Evolutionary conservation across 768 basidiomycete genomes (phyloP).

Genomic region (Auriculariales sp.): DNA sequence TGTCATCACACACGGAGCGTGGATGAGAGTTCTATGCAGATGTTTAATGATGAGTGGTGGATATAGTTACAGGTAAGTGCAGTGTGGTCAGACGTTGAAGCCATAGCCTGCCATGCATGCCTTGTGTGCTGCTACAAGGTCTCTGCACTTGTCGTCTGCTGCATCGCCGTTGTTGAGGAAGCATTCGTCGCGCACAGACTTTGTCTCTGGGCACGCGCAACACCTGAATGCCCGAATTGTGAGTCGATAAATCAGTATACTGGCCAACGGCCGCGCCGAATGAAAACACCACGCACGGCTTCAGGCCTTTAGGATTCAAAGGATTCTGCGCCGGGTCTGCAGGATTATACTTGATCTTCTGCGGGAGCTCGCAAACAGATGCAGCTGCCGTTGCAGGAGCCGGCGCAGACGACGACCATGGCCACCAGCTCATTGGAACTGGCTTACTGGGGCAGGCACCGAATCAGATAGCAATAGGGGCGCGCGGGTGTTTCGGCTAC

Average conservation of each 20-base stretch:
- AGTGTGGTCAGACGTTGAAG: conserved; percentile 44
- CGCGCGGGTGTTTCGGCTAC: too few relatives aligned
- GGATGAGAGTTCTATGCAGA: too few relatives aligned
- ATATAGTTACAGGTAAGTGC: not conserved
- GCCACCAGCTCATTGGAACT: conserved; percentile 1
- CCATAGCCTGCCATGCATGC: conserved; percentile 86
- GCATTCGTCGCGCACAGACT: conserved; percentile 85
- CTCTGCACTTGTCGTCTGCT: conserved; percentile 66
- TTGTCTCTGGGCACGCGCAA: conserved; percentile 91
- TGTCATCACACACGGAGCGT: too few relatives aligned
- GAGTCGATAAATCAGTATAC: not conserved
- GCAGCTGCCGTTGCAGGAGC: too few relatives aligned
- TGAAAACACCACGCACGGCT: conserved; percentile 50
- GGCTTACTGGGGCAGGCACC: too few relatives aligned
- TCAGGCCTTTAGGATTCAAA: conserved; percentile 85
- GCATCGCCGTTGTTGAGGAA: conserved; percentile 64
- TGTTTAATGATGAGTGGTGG: too few relatives aligned
- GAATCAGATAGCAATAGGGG: too few relatives aligned
- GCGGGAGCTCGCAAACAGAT: not conserved
- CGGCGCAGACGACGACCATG: not conserved
- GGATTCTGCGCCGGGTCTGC: conserved; percentile 74
- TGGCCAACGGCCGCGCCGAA: not conserved
- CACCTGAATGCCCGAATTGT: conserved; percentile 62
- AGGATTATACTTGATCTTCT: conserved; percentile 32
- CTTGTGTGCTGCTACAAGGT: conserved; percentile 65